Base-by-base conservation (phyloP, 2,329 filamentous ascomycete genomes). In the Macrophomina tecta region DNA sequence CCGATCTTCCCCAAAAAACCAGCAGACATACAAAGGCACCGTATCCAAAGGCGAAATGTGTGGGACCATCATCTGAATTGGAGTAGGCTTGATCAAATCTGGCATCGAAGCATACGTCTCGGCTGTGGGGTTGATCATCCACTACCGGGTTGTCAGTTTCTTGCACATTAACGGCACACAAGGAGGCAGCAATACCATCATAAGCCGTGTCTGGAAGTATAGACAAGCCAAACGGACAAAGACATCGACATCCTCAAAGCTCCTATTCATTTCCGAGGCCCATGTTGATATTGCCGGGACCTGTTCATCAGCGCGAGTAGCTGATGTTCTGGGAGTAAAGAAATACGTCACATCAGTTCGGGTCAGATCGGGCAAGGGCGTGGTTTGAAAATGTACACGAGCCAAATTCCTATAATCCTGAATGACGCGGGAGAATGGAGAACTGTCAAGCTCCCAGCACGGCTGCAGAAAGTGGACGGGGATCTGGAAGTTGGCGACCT, bases 11-110 rank as follows among this genome's bases (percentile, higher is more conserved):
- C 28, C 14, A 18, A 23, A 51, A 9, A 11, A 18, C 4, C 18
- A 7, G 14, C 18, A 28, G 30, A 65, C 51, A 28, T 58, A 65
- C 63, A 65, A 9, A n/a, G 63, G 63, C 16, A 65, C 52, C 12
- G 63, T 65, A 18, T 65, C 63, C 9, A 65, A 28, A 23, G 63
- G 63, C 4, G 63, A 58, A 32, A 58, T 58, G 30, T 65, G 63
- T 45, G 63, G 63, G 4, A 65, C 63, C 63, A 65, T 65, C 63
- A 65, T 65, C n/a, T 65, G 63, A 32, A 42, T 46, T 28, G 63
- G 63, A 9, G 63, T 65, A 18, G 63, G 63, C 23, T 65, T 58
- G 63, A 65, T 65, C 34, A 65, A 18, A 18, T 65, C 63, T 16
- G 63, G 63, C 63, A 65, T 65, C 34, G 32, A 36, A 18, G 63